These are phyloP conservation scores for Pontederia paniculata DNA, from an alignment of 176 grass and related monocot genomes.

Conservation along the genomic window DNA sequence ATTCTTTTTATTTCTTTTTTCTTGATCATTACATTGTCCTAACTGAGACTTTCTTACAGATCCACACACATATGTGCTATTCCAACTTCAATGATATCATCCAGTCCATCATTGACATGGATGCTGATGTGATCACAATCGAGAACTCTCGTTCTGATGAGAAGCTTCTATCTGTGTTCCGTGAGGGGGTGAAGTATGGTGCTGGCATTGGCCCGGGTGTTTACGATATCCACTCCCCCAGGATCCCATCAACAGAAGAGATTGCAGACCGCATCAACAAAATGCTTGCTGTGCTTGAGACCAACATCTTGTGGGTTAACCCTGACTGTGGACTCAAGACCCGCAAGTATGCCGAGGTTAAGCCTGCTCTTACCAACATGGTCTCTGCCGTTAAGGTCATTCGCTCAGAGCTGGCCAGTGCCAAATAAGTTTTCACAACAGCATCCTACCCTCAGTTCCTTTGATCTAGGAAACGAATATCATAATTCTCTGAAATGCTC, in stretches of 20 bases:
- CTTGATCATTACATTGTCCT: background rate
- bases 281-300: slow-evolving; percentile 90
- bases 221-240: slow-evolving; percentile 92
- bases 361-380: slow-evolving; percentile 78
- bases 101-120: slow-evolving; percentile 91
- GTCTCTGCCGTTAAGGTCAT: slow-evolving; percentile 60
- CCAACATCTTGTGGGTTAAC: slow-evolving; percentile 93
- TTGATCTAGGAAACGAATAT: background rate
- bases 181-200: slow-evolving; percentile 62
- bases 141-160: slow-evolving; percentile 87
- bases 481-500: too few species aligned
- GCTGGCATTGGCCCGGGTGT: slow-evolving; percentile 78
- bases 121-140: slow-evolving; percentile 89
- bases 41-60: slow-evolving; percentile 28
- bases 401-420: slow-evolving; percentile 51
- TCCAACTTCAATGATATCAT: slow-evolving; percentile 98
- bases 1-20: background rate
- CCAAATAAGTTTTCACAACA: slow-evolving; percentile 29
- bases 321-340: slow-evolving; percentile 93
- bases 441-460: background rate
- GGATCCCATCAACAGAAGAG: slow-evolving; percentile 67
- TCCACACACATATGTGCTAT: slow-evolving; percentile 99
- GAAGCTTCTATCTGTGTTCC: slow-evolving; percentile 89
- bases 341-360: slow-evolving; percentile 77
- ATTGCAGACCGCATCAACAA: slow-evolving; percentile 78